Percentiles rank a stretch among this genome's conserved stretches.
These are phyloP conservation scores for Porpolomopsis calyptriformis DNA, from an alignment of 768 basidiomycete genomes.

Conservation along the genomic window DNA sequence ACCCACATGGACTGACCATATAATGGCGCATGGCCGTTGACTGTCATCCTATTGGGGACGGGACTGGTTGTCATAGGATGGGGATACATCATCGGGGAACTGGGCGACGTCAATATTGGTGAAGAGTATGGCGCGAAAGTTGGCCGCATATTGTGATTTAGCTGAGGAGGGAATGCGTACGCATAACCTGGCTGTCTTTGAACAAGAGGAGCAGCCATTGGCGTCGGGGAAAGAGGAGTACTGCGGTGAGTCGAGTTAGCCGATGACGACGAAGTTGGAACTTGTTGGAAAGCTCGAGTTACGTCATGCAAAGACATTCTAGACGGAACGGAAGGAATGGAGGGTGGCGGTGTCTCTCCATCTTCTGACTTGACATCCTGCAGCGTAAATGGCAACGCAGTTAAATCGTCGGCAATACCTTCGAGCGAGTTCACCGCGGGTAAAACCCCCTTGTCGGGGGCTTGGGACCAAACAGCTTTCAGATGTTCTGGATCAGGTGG, in stretches of 20 bases:
- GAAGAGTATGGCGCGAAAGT: slow-evolving; percentile 52
- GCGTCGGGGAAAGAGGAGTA: slow-evolving; percentile 42
- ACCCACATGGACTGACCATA: slow-evolving; percentile 63
- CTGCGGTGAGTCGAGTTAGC: slow-evolving; percentile 34
- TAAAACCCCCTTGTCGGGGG: slow-evolving; percentile 56
- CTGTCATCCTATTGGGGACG: slow-evolving; percentile 47
- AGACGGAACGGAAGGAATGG: slow-evolving; percentile 45
- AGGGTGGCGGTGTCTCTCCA: slow-evolving; percentile 67
- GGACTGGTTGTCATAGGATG: slow-evolving; percentile 51
- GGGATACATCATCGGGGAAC: slow-evolving; percentile 56
- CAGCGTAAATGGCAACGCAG: slow-evolving; percentile 66
- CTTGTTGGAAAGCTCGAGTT: slow-evolving; percentile 79
- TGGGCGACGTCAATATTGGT: slow-evolving; percentile 64
- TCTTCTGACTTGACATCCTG: slow-evolving; percentile 84
- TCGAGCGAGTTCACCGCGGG: slow-evolving; percentile 72
- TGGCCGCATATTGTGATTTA: slow-evolving; percentile 40
- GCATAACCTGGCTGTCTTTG: slow-evolving; percentile 29
- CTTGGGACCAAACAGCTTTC: slow-evolving; percentile 77
- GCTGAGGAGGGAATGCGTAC: slow-evolving; percentile 34
- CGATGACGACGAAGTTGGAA: slow-evolving; percentile 47
- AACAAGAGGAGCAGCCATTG: slow-evolving; percentile 35
- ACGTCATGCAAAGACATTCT: slow-evolving; percentile 78
- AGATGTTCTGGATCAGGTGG: slow-evolving; percentile 76
- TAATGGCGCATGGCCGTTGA: slow-evolving; percentile 51
- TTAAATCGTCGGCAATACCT: slow-evolving; percentile 74